Base-by-base conservation (phyloP, 768 basidiomycete genomes). In the Hirschioporus abietinus region DNA sequence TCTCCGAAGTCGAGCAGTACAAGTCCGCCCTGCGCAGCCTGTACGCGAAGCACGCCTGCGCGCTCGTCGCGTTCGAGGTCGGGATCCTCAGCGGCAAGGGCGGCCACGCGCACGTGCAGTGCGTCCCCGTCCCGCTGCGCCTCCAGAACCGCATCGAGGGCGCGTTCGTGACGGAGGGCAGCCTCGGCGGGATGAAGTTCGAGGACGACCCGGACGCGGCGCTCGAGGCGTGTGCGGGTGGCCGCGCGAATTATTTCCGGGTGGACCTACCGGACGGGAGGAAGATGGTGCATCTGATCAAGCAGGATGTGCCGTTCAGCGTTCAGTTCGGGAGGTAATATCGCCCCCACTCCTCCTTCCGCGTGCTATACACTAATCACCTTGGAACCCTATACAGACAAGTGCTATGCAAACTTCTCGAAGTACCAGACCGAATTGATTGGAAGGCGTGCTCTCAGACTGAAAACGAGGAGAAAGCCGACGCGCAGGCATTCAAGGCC, bases 91-190 rank as follows among this genome's bases (percentile, higher is more conserved):
- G 86, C 66, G 86, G 89, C 1, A 92, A 91, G 76, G 96, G 95
- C 10, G 96, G 95, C 0, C 97, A 99, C 73, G 95, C 95, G 17
- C 96, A 99, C 76, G 81, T 97, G 8, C 97, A 99, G 74, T 88
- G 84, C 36, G 84, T 93, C 0, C 93, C 95, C 26, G 76, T 96
- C 7, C 93, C 95, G 0, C 68, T 76, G n/a, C 80, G 81, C 58
- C 75, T 92, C 52, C 78, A 86, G 69, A 81, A 84, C 62, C 80
- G 84, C 67, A 84, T 96, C 12, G 90, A 90, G 74, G 78, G 83
- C 12, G 82, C 87, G 12, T 98, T 99, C 76, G 71, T 83, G 20
- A 78, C 80, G n/a, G 90, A 91, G 74, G 95, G 92, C 7, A 81
- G 81, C 58, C 74, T 81, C 27, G 75, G 81, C 57, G 90, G 90